Conservation (phyloP, 257 asterid genomes). For the Solanum sparsipilum region DNA sequence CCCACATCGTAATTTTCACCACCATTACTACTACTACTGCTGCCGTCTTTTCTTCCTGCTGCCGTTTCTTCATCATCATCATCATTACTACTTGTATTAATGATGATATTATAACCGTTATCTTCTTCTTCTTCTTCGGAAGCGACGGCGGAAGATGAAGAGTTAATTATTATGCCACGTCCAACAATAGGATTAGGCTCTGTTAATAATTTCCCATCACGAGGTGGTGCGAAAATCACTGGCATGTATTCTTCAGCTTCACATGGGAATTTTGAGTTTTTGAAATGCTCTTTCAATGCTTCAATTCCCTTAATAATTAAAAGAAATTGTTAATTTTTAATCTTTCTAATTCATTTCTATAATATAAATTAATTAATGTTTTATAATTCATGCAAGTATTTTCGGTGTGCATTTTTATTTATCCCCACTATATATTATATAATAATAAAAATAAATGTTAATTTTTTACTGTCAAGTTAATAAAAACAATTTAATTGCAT, state of each 20-base stretch:
- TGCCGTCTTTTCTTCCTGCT: background rate
- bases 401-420: too few species aligned
- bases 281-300: conserved; percentile 85
- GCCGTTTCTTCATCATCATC: background rate
- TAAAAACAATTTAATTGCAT: background rate
- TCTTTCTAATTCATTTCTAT: too few species aligned
- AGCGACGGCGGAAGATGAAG: conserved; percentile 5
- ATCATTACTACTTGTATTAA: background rate
- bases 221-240: conserved; percentile 72
- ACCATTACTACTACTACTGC: background rate
- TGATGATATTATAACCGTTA: background rate
- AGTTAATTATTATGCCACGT: background rate
- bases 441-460: too few species aligned
- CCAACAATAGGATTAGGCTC: conserved; percentile 45
- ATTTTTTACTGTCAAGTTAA: too few species aligned
- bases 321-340: too few species aligned
- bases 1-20: conserved; percentile 4
- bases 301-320: conserved; percentile 38
- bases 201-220: conserved; percentile 55
- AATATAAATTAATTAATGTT: too few species aligned
- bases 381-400: too few species aligned
- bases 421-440: too few species aligned
- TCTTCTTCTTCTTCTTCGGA: conserved; percentile 11
- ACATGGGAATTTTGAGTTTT: conserved; percentile 85
- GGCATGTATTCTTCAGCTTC: conserved; percentile 89